Base-by-base conservation (phyloP, 495 filamentous ascomycete genomes). In the Tuber magnatum region DNA sequence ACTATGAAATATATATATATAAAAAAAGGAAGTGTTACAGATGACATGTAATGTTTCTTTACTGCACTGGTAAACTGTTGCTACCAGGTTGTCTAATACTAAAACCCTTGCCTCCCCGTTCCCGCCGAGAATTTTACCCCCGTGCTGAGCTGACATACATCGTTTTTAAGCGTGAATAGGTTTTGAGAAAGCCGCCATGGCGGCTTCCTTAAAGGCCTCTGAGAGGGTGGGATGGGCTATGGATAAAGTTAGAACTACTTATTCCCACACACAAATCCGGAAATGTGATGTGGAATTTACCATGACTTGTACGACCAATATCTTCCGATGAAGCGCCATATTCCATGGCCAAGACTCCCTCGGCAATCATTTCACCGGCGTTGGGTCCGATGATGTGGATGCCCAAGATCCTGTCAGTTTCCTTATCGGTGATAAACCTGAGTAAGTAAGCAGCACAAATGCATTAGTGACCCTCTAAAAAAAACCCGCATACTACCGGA, bases 131-230 rank as follows among this genome's bases (percentile, higher is more conserved):
- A 65, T 65, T 65, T 35, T 65, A 32, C 28, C 56, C 56, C 56
- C 8, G 6, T 35, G 56, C 56, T 35, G 32, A 65, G 56, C 56
- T 65, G 56, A 18, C 56, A 65, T 35, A 28, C 56, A 8, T 65
- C 56, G 20, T 24, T 39, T 83, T 86, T 93, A 99, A 85, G 91
- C 97, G 87, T 99, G 95, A 84, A 99, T 97, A 75, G 95, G 90
- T 88, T 97, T 98, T 79, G 89, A 90, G 87, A 97, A 94, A 71
- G 94, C 97, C 76, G 93, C 93, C 95, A 99, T 99, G 74, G 95
- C 95, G 79, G 95, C 95, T 90, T 99, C 95, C 88, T 99, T 99
- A 88, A 99, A 97, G 68, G 95, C 95, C 87, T 99, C 95, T 24
- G 94, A 89, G 74, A 97, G 88, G 74, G 95, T 98, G 74, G 95